Conservation (phyloP, 2,329 filamentous ascomycete species). For the Phyllosticta citribraziliensis region DNA sequence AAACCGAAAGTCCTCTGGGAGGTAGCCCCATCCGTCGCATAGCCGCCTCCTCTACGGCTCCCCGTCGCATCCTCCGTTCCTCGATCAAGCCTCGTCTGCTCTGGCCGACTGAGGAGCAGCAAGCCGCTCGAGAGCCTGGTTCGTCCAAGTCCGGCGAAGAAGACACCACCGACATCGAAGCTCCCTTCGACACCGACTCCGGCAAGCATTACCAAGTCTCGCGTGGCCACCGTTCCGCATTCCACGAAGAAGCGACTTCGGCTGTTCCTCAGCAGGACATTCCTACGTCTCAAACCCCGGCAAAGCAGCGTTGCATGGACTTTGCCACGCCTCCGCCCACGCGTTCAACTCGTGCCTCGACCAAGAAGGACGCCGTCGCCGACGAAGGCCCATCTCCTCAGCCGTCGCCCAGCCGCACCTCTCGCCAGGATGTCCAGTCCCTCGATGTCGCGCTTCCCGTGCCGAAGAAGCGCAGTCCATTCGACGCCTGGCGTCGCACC, state of each 20-base stretch:
- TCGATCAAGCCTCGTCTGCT: constrained; percentile 62
- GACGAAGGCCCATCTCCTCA: constrained; percentile 18
- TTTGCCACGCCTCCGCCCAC: constrained; percentile 41
- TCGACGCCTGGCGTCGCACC: constrained; percentile 58
- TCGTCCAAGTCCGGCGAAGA: constrained; percentile 44
- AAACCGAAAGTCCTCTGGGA: background rate
- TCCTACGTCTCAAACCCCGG: constrained; percentile 37
- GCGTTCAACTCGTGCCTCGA: constrained; percentile 48
- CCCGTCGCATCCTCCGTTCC: constrained; percentile 53
- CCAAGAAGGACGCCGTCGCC: constrained; percentile 37
- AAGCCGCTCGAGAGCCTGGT: constrained; percentile 31
- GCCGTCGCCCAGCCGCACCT: background rate
- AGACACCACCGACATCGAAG: constrained; percentile 44
- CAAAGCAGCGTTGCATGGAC: constrained; percentile 24
- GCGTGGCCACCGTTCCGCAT: constrained; percentile 19
- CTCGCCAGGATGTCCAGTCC: constrained; percentile 1
- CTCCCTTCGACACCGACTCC: constrained; percentile 12
- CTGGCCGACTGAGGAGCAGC: constrained; percentile 48
- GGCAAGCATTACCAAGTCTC: constrained; percentile 14
- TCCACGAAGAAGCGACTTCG: no score
- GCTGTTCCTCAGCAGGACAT: background rate
- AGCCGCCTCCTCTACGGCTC: constrained; percentile 13
- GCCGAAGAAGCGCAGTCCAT: constrained; percentile 42
- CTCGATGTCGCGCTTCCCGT: constrained; percentile 8
- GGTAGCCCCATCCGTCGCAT: background rate